These are phyloP conservation scores for Diaporthe humulicola DNA, from an alignment of 2,329 filamentous ascomycete species.

Conservation along the genomic window DNA sequence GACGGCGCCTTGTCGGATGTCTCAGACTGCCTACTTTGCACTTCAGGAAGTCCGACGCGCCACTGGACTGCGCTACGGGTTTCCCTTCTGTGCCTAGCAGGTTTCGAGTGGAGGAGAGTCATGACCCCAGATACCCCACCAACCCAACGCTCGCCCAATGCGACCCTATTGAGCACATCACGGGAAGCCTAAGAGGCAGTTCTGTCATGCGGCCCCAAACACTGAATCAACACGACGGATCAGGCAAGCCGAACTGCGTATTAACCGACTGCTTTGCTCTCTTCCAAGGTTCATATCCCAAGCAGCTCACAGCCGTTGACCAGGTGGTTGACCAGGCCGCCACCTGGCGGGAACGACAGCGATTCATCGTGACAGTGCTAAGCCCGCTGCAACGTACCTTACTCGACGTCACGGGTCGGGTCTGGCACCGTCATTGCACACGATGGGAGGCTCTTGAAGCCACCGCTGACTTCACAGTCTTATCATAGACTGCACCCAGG, in stretches of 20 bases:
- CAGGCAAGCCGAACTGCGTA: conserved; percentile 13
- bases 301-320: not conserved
- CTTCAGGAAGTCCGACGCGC: conserved; percentile 6
- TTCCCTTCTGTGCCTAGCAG: not conserved
- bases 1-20: conserved; percentile 1
- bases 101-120: conserved; percentile 21
- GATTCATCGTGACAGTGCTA: conserved; percentile 3
- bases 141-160: not conserved
- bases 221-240: conserved; percentile 14
- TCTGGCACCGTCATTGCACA: not conserved
- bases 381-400: conserved; percentile 1
- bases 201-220: conserved; percentile 14
- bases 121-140: conserved; percentile 20
- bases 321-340: not conserved
- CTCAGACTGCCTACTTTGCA: conserved; percentile 5
- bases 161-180: not conserved
- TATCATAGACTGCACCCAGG: not conserved
- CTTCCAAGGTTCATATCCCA: not conserved
- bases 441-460: conserved; percentile 19
- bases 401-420: conserved; percentile 18
- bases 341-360: conserved; percentile 1
- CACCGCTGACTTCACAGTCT: not conserved
- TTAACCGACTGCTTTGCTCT: not conserved
- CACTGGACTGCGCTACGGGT: not conserved
- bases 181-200: not conserved